phyloP scores from a whole-genome alignment of 192 early-diverging fungal genomes.

The Jimgerdemannia flammicorona region DNA sequence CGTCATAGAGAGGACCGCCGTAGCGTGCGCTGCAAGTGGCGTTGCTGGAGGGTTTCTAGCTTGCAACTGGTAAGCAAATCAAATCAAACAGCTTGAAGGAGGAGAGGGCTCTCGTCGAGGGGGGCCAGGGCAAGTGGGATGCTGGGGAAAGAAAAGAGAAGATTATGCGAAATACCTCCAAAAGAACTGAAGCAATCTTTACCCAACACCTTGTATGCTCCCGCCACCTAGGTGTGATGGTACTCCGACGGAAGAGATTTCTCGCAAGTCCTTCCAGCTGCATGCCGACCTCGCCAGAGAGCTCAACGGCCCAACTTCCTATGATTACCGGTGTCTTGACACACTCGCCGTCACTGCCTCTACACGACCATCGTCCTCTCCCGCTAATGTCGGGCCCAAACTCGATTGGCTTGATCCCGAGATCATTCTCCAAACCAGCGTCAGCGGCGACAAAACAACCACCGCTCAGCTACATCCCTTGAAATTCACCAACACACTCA shows the following conservation, averaged over 20 bases:
- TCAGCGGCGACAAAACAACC: constrained; percentile 23
- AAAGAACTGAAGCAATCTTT: too few relatives aligned
- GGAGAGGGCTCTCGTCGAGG: neutral
- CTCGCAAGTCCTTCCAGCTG: constrained; percentile 35
- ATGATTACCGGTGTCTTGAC: constrained; percentile 35
- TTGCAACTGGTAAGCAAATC: constrained; percentile 24
- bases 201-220: neutral
- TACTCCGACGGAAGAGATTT: constrained; percentile 21
- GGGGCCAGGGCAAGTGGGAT: too few relatives aligned
- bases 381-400: too few relatives aligned
- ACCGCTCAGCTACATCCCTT: constrained; percentile 40
- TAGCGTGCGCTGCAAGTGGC: constrained; percentile 40
- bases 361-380: too few relatives aligned
- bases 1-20: constrained; percentile 34
- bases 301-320: constrained; percentile 27
- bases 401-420: constrained; percentile 12
- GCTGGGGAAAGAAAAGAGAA: too few relatives aligned
- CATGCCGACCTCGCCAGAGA: constrained; percentile 34
- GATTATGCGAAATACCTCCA: neutral
- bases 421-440: constrained; percentile 9
- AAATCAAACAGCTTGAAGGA: too few relatives aligned
- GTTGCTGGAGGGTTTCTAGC: constrained; percentile 47
- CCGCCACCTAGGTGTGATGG: constrained; percentile 7
- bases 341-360: neutral
- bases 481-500: constrained; percentile 30